These are phyloP conservation scores for Daldinia bambusicola DNA, from an alignment of 495 filamentous ascomycete species.

Conservation along the genomic window DNA sequence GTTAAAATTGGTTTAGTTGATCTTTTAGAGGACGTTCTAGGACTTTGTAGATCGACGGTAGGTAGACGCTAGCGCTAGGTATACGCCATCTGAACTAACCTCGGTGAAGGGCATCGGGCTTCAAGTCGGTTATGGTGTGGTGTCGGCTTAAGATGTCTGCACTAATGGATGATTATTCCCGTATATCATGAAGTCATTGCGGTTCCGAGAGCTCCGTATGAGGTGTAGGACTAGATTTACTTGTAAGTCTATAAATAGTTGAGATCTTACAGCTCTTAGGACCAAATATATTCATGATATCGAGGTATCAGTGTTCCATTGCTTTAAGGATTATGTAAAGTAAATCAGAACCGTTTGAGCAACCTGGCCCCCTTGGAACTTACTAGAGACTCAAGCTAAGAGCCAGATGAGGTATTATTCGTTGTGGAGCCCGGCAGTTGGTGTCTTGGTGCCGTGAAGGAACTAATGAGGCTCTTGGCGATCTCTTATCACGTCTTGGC, in stretches of 20 bases:
- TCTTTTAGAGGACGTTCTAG: not conserved
- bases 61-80: not conserved
- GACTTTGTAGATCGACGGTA: not conserved
- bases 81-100: not conserved
- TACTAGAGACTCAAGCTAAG: not conserved
- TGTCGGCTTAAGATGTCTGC: not conserved
- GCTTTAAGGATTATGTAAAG: not conserved
- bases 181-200: too few species aligned
- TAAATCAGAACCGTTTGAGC: not conserved
- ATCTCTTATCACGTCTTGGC: slow-evolving; percentile 34
- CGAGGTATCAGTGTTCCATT: not conserved
- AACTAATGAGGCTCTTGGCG: slow-evolving; percentile 33
- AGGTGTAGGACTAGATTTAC: too few species aligned
- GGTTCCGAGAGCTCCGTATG: too few species aligned
- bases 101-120: not conserved
- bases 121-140: not conserved
- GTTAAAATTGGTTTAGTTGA: not conserved
- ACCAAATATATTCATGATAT: not conserved
- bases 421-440: slow-evolving; percentile 26
- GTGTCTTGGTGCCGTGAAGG: slow-evolving; percentile 3
- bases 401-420: not conserved
- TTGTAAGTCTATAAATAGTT: too few species aligned
- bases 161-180: too few species aligned
- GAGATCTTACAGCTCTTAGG: too few species aligned
- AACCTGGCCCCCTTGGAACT: not conserved